Conservation (phyloP, 2,329 filamentous ascomycete species). For the Teratosphaeria pseudoeucalypti region DNA sequence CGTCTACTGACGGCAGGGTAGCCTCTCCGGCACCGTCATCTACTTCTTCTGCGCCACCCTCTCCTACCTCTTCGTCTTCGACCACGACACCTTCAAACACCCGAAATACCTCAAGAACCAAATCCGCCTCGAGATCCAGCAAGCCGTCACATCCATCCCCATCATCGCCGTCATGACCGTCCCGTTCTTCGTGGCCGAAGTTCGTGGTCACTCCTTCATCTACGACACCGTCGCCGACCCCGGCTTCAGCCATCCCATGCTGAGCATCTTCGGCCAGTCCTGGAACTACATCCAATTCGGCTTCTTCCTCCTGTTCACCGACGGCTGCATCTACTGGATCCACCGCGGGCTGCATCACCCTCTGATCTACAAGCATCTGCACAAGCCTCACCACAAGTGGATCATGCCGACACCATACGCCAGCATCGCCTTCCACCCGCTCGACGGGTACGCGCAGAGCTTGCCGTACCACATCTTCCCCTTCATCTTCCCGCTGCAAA, state of each 20-base stretch:
- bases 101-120: constrained; percentile 95
- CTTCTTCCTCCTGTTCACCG: constrained; percentile 77
- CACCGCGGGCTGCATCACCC: constrained; percentile 79
- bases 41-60: constrained; percentile 78
- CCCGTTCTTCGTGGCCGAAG: constrained; percentile 71
- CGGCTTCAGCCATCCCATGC: constrained; percentile 19
- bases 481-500: constrained; percentile 85
- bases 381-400: constrained; percentile 99
- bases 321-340: constrained; percentile 85
- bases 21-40: constrained; percentile 72
- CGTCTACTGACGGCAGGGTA: constrained; percentile 28
- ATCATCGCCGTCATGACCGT: constrained; percentile 73
- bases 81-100: constrained; percentile 78
- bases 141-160: constrained; percentile 67
- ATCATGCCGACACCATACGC: constrained; percentile 95
- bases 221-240: constrained; percentile 53
- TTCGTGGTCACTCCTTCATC: constrained; percentile 74
- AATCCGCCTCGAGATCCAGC: constrained; percentile 71
- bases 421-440: constrained; percentile 85
- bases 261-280: constrained; percentile 33
- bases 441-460: constrained; percentile 83
- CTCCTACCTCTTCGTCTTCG: constrained; percentile 83
- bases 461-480: constrained; percentile 90
- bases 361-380: constrained; percentile 69
- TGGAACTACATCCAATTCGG: constrained; percentile 76